Evolutionary conservation across 371 early-diverging fungal species (phyloP).

Genomic region (Mortierella sp.): DNA sequence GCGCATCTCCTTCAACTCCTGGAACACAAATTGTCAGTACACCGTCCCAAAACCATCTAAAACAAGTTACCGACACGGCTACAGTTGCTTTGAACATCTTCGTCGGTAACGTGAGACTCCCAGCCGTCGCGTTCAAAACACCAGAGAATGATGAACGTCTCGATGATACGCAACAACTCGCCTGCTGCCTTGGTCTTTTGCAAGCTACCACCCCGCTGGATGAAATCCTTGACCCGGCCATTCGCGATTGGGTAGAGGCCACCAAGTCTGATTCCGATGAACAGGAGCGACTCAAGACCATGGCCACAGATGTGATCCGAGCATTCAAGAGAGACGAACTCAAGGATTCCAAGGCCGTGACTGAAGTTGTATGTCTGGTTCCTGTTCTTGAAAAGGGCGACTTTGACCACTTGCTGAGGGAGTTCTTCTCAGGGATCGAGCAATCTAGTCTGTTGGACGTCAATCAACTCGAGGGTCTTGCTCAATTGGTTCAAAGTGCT

Average conservation of each 20-base stretch:
- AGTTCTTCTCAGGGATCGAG: conserved; percentile 4
- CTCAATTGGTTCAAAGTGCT: conserved; percentile 8
- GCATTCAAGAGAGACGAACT: conserved; percentile 10
- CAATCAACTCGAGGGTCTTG: conserved; percentile 12
- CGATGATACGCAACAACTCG: background rate
- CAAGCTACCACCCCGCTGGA: background rate
- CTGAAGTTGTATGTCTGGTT: conserved; percentile 9
- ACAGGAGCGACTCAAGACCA: conserved; percentile 4
- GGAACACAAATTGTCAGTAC: too few species aligned
- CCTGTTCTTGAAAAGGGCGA: conserved; percentile 10
- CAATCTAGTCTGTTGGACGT: conserved; percentile 6
- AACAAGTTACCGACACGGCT: background rate
- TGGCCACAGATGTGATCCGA: conserved; percentile 2
- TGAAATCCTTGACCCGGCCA: background rate
- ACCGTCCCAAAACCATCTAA: too few species aligned
- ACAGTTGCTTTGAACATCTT: background rate
- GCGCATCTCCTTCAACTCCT: too few species aligned
- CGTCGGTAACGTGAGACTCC: background rate
- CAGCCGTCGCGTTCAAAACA: background rate
- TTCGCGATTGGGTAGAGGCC: conserved; percentile 1
- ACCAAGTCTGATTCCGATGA: conserved; percentile 2
- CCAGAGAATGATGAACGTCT: conserved; percentile 1
- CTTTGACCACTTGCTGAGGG: background rate
- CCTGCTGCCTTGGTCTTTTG: conserved; percentile 4
- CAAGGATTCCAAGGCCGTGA: background rate